Base-by-base conservation (phyloP, 2,329 filamentous ascomycete species). In the Tolypocladium amazonense region DNA sequence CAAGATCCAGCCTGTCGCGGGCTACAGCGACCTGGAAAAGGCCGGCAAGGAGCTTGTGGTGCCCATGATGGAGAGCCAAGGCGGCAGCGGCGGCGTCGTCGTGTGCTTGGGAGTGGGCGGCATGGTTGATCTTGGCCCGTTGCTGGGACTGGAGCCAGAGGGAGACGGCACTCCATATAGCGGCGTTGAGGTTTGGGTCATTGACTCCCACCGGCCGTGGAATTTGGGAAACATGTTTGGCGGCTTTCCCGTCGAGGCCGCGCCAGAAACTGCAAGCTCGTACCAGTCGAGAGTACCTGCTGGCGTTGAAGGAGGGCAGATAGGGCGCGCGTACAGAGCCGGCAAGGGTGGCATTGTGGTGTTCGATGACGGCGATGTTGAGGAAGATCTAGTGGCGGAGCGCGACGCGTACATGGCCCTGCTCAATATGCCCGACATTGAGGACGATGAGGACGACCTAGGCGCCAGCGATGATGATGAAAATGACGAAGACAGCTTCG, bases 291-390 rank as follows among this genome's bases (percentile, higher is more conserved):
- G 81, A 62, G 82, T 81, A 63, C 83, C 84, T 8, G 69, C 74
- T 14, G 92, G 92, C 11, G 85, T 96, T 3, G 81, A 84, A 25
- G 85, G 85, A 53, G 93, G 92, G 1, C 85, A 85, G 60, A 83
- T 97, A 57, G 80, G 83, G 33, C 82, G 84, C 18, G 77, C 81
- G 0, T 97, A 95, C 71, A 87, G 84, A 64, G 85, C 89, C 6
- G 89, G 90, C 37, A 88, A 83, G 68, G 93, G 93, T 23, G 94
- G 94, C 0, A 89, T 99, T 50, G 84, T 99, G 62, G 92, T 97
- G 2, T 96, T 94, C 71, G 94, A 97, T 69, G 94, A 97, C 70
- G 94, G 93, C 1, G 94, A 99, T 71, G 92, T 99, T 57, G 89
- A 93, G 65, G 89, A 93, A 65, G 89, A 92, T 39, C 77, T 99